Percentiles rank a stretch among this genome's conserved stretches.
phyloP scores from a whole-genome alignment of 140 eudicot genomes.

The Cichorium intybus region DNA sequence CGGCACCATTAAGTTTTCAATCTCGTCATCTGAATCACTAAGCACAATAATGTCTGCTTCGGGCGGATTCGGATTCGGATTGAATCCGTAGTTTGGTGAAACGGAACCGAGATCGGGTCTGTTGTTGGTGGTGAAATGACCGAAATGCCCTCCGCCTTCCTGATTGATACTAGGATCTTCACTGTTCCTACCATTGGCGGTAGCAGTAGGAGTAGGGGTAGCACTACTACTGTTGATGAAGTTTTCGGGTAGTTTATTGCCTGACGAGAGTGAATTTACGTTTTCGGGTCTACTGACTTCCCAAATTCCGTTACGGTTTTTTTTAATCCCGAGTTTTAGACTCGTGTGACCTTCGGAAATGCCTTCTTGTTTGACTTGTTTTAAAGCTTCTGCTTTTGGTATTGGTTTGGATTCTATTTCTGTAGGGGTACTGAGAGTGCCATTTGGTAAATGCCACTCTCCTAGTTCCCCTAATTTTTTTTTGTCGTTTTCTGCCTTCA shows the following conservation, averaged over 20 bases:
- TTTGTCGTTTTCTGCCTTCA: conserved; percentile 59
- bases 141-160: conserved; percentile 58
- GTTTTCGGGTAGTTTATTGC: conserved; percentile 38
- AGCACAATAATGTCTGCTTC: conserved; percentile 69
- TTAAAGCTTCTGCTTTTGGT: conserved; percentile 43
- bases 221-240: conserved; percentile 87
- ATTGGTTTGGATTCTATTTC: conserved; percentile 51
- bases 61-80: conserved; percentile 41
- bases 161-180: conserved; percentile 90
- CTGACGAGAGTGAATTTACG: conserved; percentile 36
- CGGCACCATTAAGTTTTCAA: conserved; percentile 42
- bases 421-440: conserved; percentile 41
- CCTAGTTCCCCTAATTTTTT: conserved; percentile 66
- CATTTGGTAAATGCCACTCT: conserved; percentile 86
- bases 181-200: conserved; percentile 78
- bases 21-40: conserved; percentile 90
- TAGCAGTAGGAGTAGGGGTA: too few relatives aligned
- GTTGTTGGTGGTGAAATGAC: conserved; percentile 48
- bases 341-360: conserved; percentile 64
- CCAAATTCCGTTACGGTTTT: conserved; percentile 78
- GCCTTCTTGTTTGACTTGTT: conserved; percentile 65
- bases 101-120: conserved; percentile 66
- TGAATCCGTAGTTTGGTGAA: conserved; percentile 48
- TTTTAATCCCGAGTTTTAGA: conserved; percentile 76
- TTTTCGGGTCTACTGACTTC: conserved; percentile 68